Evolutionary conservation across 2,329 filamentous ascomycete genomes (phyloP).

Genomic region (Aspergillus transmontanensis): DNA sequence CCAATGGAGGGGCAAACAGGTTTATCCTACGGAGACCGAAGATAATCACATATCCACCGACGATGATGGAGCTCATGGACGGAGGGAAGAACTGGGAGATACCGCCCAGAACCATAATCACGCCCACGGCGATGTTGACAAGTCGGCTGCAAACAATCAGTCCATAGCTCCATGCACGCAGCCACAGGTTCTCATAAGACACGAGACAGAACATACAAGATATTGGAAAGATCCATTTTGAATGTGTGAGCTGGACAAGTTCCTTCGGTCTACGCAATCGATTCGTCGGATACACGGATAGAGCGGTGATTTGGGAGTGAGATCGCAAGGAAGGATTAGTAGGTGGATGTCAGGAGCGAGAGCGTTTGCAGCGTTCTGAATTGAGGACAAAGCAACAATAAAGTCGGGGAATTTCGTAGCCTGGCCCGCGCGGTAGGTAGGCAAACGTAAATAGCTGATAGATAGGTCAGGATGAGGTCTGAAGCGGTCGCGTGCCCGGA

Average conservation of each 20-base stretch:
- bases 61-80: slow-evolving; percentile 65
- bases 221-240: slow-evolving; percentile 87
- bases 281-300: slow-evolving; percentile 1
- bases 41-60: slow-evolving; percentile 84
- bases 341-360: neutral
- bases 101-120: slow-evolving; percentile 85
- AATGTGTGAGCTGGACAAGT: neutral
- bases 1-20: neutral
- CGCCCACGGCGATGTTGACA: slow-evolving; percentile 86
- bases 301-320: neutral
- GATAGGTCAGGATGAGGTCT: neutral
- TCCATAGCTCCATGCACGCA: slow-evolving; percentile 12
- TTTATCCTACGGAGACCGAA: slow-evolving; percentile 75
- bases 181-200: slow-evolving; percentile 18
- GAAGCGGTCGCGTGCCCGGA: slow-evolving; percentile 10
- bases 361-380: neutral
- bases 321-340: neutral
- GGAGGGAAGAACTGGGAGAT: slow-evolving; percentile 52
- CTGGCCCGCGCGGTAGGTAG: slow-evolving; percentile 3
- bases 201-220: slow-evolving; percentile 68
- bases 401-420: slow-evolving; percentile 13
- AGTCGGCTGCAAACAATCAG: slow-evolving; percentile 68
- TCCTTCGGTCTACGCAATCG: slow-evolving; percentile 2
- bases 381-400: neutral
- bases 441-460: neutral